These are phyloP conservation scores for Cylindrotheca closterium DNA, from an alignment of 108 stramenopile species.

Conservation along the genomic window DNA sequence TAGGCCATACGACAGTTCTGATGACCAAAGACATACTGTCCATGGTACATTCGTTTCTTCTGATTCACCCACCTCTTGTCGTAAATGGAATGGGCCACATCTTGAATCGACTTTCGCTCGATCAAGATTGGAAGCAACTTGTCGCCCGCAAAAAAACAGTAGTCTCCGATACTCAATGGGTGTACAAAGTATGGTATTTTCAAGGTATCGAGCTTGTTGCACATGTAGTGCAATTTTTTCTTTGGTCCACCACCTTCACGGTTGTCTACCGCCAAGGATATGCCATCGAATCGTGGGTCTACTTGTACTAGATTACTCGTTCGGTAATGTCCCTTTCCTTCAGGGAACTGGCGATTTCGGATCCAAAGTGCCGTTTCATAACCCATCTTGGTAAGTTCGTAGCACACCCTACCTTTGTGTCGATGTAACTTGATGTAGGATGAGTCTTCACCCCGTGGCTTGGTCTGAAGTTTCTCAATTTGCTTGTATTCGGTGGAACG, in stretches of 20 bases:
- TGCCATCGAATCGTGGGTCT: constrained; percentile 9
- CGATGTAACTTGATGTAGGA: constrained; percentile 15
- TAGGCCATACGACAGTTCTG: constrained; percentile 52
- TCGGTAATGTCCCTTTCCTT: constrained; percentile 15
- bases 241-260: constrained; percentile 55
- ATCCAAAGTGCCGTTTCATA: constrained; percentile 14
- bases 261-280: constrained; percentile 55
- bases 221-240: constrained; percentile 59
- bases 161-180: constrained; percentile 64
- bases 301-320: constrained; percentile 14
- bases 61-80: constrained; percentile 72
- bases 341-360: constrained; percentile 15
- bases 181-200: constrained; percentile 65
- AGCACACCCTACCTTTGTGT: constrained; percentile 9
- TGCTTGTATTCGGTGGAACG: constrained; percentile 32
- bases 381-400: constrained; percentile 22
- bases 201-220: constrained; percentile 52
- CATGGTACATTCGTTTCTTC: constrained; percentile 61
- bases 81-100: constrained; percentile 48
- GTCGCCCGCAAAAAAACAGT: constrained; percentile 38
- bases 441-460: neutral
- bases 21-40: constrained; percentile 65
- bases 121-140: constrained; percentile 61
- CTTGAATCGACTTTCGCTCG: constrained; percentile 68
- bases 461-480: constrained; percentile 20